A percentile compares a stretch with the other conserved stretches of the same genome.
These are phyloP conservation scores for Gossypium armourianum DNA, from an alignment of 441 rosid genomes.

Conservation along the genomic window DNA sequence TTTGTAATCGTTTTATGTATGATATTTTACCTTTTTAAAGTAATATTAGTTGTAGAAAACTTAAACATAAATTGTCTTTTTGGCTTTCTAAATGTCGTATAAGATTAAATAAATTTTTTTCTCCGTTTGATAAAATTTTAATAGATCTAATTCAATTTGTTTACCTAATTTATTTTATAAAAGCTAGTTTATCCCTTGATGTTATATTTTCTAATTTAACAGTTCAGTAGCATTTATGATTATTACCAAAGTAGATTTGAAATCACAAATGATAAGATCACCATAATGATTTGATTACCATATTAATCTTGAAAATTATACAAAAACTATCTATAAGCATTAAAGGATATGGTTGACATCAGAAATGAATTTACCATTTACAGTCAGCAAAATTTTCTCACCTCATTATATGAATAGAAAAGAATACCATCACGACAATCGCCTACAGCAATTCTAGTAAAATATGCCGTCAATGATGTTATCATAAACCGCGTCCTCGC, in stretches of 20 bases:
- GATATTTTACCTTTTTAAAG: neutral
- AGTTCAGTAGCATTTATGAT: neutral
- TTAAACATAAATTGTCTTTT: neutral
- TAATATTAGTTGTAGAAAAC: neutral
- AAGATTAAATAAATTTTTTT: neutral
- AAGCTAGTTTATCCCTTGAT: neutral
- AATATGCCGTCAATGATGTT: slow-evolving; percentile 57
- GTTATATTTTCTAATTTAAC: neutral
- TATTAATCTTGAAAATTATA: neutral
- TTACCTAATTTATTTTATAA: neutral
- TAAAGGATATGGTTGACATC: neutral
- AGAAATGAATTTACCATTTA: neutral
- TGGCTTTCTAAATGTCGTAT: neutral
- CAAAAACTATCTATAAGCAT: neutral
- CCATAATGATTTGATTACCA: neutral
- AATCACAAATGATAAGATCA: neutral
- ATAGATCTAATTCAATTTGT: neutral
- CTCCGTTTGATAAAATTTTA: neutral
- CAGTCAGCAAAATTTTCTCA: slow-evolving; percentile 22
- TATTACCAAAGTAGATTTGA: neutral
- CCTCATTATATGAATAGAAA: slow-evolving; percentile 83
- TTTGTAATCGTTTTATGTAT: neutral
- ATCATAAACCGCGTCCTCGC: slow-evolving; percentile 90
- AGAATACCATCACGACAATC: slow-evolving; percentile 97
- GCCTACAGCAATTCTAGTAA: slow-evolving; percentile 83